These are phyloP conservation scores for Hanseniaspora gamundiae DNA, from an alignment of 1,139 yeast species.

Conservation along the genomic window DNA sequence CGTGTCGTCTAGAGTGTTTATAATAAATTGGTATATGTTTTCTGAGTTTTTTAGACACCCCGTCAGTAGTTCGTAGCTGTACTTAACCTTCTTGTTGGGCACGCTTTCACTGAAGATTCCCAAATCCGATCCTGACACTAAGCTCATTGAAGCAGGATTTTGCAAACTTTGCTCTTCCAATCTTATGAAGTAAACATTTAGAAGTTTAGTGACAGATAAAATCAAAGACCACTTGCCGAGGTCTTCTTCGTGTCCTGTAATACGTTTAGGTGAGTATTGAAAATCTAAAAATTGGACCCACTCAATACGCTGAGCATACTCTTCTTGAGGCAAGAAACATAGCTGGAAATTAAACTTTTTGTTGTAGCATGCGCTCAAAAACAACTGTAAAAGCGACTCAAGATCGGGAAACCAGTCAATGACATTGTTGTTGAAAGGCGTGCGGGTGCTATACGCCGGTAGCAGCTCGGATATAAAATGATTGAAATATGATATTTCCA, in stretches of 20 bases:
- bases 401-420: background rate
- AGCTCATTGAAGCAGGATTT: too few species aligned
- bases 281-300: constrained; percentile 15
- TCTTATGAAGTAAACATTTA: constrained; percentile 11
- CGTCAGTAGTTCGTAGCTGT: constrained; percentile 6
- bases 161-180: background rate
- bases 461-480: constrained; percentile 16
- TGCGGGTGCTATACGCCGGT: constrained; percentile 14
- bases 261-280: constrained; percentile 7
- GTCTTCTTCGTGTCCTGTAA: constrained; percentile 1
- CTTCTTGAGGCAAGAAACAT: constrained; percentile 10
- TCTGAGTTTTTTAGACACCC: constrained; percentile 10
- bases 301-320: background rate
- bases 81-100: constrained; percentile 16
- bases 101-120: constrained; percentile 3
- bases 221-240: constrained; percentile 14
- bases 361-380: constrained; percentile 7
- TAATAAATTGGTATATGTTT: constrained; percentile 12
- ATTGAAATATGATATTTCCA: constrained; percentile 15
- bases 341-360: constrained; percentile 12
- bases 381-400: background rate
- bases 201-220: constrained; percentile 11
- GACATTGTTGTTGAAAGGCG: constrained; percentile 4
- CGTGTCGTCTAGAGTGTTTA: constrained; percentile 10
- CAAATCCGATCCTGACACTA: background rate